These are phyloP conservation scores for Xylaria acuta DNA, from an alignment of 495 filamentous ascomycete species.

Conservation along the genomic window DNA sequence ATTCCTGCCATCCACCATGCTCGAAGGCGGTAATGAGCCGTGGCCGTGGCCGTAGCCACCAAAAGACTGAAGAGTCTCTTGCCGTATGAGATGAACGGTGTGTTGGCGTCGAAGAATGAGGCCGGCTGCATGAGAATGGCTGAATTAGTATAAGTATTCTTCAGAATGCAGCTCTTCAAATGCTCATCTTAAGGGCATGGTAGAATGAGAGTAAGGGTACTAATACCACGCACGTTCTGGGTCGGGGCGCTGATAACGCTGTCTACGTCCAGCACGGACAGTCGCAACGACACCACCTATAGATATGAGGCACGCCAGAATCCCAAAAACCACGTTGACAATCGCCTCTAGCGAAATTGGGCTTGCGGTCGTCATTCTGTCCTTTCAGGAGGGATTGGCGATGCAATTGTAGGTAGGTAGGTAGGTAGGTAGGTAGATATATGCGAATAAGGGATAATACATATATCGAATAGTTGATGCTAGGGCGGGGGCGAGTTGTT, in stretches of 20 bases:
- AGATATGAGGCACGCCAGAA: not conserved
- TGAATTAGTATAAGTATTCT: not conserved
- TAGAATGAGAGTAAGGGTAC: not conserved
- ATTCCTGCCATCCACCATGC: not conserved
- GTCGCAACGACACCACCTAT: not conserved
- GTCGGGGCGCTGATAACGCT: not conserved
- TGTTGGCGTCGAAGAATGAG: not conserved
- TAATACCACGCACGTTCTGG: not conserved
- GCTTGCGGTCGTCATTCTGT: not conserved
- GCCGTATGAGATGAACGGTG: not conserved
- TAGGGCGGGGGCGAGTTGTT: no score
- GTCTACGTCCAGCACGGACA: not conserved
- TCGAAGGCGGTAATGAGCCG: not conserved
- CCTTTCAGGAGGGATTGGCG: not conserved
- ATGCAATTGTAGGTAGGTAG: not conserved
- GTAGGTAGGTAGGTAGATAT: no score
- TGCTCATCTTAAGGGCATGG: not conserved
- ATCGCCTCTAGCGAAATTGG: not conserved
- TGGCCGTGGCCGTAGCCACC: not conserved
- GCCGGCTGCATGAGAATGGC: not conserved
- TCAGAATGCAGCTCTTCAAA: not conserved
- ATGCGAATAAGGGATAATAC: no score
- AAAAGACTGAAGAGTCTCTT: slow-evolving; percentile 6
- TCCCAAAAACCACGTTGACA: not conserved
- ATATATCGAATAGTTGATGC: no score